Base-by-base conservation (phyloP, 1,139 yeast species). In the Pichiaceae sp. region DNA sequence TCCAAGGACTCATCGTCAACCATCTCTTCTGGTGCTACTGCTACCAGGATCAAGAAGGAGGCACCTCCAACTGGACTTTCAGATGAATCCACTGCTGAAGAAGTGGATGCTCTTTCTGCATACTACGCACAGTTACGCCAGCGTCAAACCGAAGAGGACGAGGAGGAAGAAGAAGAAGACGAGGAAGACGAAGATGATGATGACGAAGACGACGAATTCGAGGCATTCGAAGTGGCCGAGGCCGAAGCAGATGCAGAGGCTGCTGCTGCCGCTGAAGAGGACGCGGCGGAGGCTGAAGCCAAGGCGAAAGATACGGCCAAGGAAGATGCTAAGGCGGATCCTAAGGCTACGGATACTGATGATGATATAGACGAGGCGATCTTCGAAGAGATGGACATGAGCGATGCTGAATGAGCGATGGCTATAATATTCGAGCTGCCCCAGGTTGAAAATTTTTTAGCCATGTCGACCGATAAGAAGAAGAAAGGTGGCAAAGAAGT, bases 31-130 rank as follows among this genome's bases (percentile, higher is more conserved):
- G 28, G 28, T 14, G 21, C 11, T 14, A 33, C 35, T 4, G 15
- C 17, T 8, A 68, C 45, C 80, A 75, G 41, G 70, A 68, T 50
- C 80, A 74, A 48, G 78, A 76, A 2, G 83, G 35, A 33, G 14
- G 27, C 11, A 11, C 35, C 35, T 11, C 35, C 35, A 28, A 81
- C 75, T 46, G 83, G 33, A 5, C 12, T 31, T 11, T 36, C 33
- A 16, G 19, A 21, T 23, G 39, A 38, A 31, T 27, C 28, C 17
- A 34, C 50, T n/a, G 41, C 50, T 46, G 85, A 78, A 50, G 83
- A 80, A 14, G 82, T 80, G 52, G 85, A 79, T 49, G 87, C 85
- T 2, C 68, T 83, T 60, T 84, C 87, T 2, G 85, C 85, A 1
- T 83, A 80, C 55, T 84, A 82, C 55, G 85, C 82, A 4, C 77